Base-by-base conservation (phyloP, 768 basidiomycete species). In the Dacryopinax primogenitus region DNA sequence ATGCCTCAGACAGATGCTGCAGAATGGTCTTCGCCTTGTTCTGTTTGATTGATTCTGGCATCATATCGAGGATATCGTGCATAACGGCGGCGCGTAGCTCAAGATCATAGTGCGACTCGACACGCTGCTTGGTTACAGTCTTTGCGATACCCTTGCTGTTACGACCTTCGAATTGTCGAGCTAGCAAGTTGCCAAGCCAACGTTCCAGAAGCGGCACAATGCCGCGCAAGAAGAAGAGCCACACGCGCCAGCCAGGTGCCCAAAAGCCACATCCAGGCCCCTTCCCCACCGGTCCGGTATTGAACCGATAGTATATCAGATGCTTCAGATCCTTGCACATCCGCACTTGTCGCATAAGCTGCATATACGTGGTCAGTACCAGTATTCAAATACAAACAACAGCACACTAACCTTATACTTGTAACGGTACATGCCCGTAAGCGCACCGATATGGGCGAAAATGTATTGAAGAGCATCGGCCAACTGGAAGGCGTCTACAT, bases 61-160 rank as follows among this genome's bases (percentile, higher is more conserved):
- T 97, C 95, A 98, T 97, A 79, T 98, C 95, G 70, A 99, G 80
- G 70, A 99, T 98, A 76, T 99, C 95, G 77, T 97, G 95, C 96
- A 99, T 98, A 71, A 99, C 95, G 58, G 96, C 94, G 0, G 96
- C 96, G 64, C 96, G 87, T 45, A 99, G 79, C 74, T 99, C 96
- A 35, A 99, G 81, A 75, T 99, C 96, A 71, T 94, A 98, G 74
- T 99, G 96, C 9, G 93, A 96, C 76, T 99, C 96, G 15, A 98
- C 96, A 71, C 95, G 86, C 77, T 99, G 96, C 77, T 99, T 99
- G 28, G 96, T 99, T 26, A 99, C 95, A 0, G 95, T 98, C 79
- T 96, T 96, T 1, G 95, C 95, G 67, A 94, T 83, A 63, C 93
- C 93, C 76, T 93, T 93, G 76, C 87, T 90, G 76, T 98, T 99